A percentile compares a stretch with the other conserved stretches of the same genome.
Evolutionary conservation across 345 rosid species (phyloP).

Genomic region (Camelina hispida): DNA sequence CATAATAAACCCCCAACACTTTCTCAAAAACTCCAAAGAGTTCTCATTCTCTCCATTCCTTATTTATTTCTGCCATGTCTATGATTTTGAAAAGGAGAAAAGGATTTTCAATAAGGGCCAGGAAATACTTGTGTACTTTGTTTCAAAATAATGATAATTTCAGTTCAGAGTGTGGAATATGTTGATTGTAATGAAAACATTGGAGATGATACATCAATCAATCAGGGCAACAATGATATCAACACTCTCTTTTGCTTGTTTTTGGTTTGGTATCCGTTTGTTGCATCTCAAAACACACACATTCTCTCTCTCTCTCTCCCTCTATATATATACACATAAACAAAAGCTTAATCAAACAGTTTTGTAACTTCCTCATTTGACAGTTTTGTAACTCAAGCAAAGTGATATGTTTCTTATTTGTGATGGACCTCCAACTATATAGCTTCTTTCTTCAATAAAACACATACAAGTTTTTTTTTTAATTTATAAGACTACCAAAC

Average conservation of each 20-base stretch:
- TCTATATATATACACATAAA: too few species aligned
- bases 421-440: too few species aligned
- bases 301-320: too few species aligned
- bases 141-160: slow-evolving; percentile 30
- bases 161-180: slow-evolving; percentile 23
- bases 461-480: too few species aligned
- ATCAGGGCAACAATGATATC: not conserved
- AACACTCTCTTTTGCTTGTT: not conserved
- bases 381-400: too few species aligned
- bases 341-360: not conserved
- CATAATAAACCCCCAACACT: slow-evolving; percentile 34
- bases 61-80: slow-evolving; percentile 24
- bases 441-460: too few species aligned
- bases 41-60: slow-evolving; percentile 15
- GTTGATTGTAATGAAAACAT: slow-evolving; percentile 9
- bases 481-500: too few species aligned
- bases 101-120: slow-evolving; percentile 32
- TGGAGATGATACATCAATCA: slow-evolving; percentile 6
- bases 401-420: too few species aligned
- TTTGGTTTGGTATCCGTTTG: slow-evolving; percentile 5
- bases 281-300: slow-evolving; percentile 17
- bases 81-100: not conserved
- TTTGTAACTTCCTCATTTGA: too few species aligned
- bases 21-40: slow-evolving; percentile 20
- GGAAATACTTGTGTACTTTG: slow-evolving; percentile 29